Evolutionary conservation across 148 eudicot species (phyloP), one percentile per base, ranked within the genome.

Genomic region (Rhododendron kiyosumense): DNA sequence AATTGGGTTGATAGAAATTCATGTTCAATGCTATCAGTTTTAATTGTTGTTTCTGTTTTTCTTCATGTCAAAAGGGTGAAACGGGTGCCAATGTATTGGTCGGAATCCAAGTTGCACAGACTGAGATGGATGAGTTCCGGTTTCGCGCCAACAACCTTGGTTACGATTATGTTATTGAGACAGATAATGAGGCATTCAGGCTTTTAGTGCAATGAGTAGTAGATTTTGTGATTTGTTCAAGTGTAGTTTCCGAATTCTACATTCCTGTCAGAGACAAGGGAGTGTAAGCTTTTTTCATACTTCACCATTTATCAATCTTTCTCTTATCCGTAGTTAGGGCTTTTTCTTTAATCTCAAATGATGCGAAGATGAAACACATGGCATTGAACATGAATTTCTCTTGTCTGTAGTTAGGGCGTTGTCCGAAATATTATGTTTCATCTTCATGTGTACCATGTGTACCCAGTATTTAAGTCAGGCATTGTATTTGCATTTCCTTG

Each of bases 51-150:
- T 81, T 69, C 22, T 73, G 30, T 38, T 5, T 17, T 2, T 49
- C 46, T 59, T 67, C 2, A 73, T 43, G 81, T 77, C 34, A 76
- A 86, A 61, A 97, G 99, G 99, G 98, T 90, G 98, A 94, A 87
- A 86, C 92, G 1, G 99, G 98, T 83, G 98, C 98, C 36, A 95
- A 97, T 81, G 98, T 97, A 71, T 88, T 97, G 85, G 99, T 97
- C 17, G 99, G 96, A 61, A 93, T 97, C 74, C 99, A 95, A 94
- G 98, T 97, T 43, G 87, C 93, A 5, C 28, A 65, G 1, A 71
- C 85, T 0, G 98, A 95, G 89, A 91, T 94, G 77, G 87, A 86
- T 2, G 93, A 93, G 86, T 95, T 97, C 77, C 85, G 61, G 49
- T 84, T 78, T 71, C 90, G 90, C 38, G 98, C 98, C 7, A 89